Conservation (phyloP, 1,139 yeast genomes). For the Geotrichum australiense region DNA sequence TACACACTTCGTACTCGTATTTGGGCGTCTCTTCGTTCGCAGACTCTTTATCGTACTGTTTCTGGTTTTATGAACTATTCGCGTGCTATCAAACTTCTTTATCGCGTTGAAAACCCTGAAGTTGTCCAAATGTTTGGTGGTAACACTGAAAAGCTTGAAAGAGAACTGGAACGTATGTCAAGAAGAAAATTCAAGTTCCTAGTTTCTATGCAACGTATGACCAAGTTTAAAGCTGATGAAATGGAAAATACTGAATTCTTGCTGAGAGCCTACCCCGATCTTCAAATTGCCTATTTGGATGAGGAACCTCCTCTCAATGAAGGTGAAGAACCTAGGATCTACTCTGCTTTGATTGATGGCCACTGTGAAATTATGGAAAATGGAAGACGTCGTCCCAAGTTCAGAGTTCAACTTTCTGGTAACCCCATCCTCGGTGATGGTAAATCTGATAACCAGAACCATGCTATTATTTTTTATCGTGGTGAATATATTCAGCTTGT, state of each 20-base stretch:
- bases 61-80: constrained; percentile 99
- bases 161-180: constrained; percentile 97
- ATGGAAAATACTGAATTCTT: constrained; percentile 96
- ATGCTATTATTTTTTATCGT: constrained; percentile 92
- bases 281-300: constrained; percentile 96
- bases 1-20: constrained; percentile 96
- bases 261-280: constrained; percentile 96
- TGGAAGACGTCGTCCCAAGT: constrained; percentile 97
- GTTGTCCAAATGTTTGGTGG: constrained; percentile 98
- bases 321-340: constrained; percentile 97
- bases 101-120: constrained; percentile 98
- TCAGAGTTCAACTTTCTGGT: constrained; percentile 95
- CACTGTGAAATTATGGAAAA: constrained; percentile 96
- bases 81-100: constrained; percentile 91
- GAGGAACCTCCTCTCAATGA: constrained; percentile 86
- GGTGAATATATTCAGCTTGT: constrained; percentile 97
- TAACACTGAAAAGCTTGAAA: constrained; percentile 88
- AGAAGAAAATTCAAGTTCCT: constrained; percentile 96
- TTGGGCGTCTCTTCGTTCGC: constrained; percentile 98
- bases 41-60: constrained; percentile 95
- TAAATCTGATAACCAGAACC: constrained; percentile 98
- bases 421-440: constrained; percentile 99
- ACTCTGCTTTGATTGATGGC: constrained; percentile 94
- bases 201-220: constrained; percentile 97
- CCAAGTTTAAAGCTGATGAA: constrained; percentile 95